These are phyloP conservation scores for Exophiala mesophila DNA, from an alignment of 2,329 filamentous ascomycete species.

Conservation along the genomic window DNA sequence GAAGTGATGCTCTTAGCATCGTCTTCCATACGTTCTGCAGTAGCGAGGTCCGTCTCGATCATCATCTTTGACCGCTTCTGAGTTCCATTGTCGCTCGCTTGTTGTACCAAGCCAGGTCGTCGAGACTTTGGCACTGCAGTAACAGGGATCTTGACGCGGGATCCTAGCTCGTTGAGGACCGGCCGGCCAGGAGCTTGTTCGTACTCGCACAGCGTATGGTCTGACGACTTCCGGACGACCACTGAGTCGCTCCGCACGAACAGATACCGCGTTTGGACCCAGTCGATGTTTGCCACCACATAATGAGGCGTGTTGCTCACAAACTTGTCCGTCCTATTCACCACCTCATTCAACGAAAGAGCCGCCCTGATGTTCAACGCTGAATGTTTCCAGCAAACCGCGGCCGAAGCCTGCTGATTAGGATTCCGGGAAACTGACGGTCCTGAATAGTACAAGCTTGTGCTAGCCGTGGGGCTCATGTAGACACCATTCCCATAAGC, in stretches of 20 bases:
- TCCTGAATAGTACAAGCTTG: slow-evolving; percentile 51
- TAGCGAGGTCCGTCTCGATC: slow-evolving; percentile 13
- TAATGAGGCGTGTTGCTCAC: slow-evolving; percentile 54
- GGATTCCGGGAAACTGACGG: background rate
- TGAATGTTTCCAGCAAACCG: slow-evolving; percentile 61
- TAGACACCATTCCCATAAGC: slow-evolving; percentile 77
- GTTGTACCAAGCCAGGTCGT: slow-evolving; percentile 26
- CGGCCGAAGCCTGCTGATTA: slow-evolving; percentile 15
- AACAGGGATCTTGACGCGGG: slow-evolving; percentile 48
- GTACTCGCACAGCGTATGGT: slow-evolving; percentile 4
- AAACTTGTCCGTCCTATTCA: slow-evolving; percentile 67
- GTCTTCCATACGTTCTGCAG: slow-evolving; percentile 17
- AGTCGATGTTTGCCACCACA: slow-evolving; percentile 70
- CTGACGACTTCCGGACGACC: slow-evolving; percentile 15
- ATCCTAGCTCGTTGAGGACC: slow-evolving; percentile 37
- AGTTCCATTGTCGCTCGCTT: slow-evolving; percentile 12
- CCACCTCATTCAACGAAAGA: slow-evolving; percentile 77
- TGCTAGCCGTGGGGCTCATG: slow-evolving; percentile 58
- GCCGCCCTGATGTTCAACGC: slow-evolving; percentile 54
- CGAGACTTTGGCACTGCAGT: slow-evolving; percentile 46
- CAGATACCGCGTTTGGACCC: slow-evolving; percentile 86
- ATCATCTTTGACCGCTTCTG: slow-evolving; percentile 19
- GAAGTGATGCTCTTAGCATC: slow-evolving; percentile 36
- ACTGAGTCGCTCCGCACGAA: slow-evolving; percentile 50
- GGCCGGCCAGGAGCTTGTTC: slow-evolving; percentile 32